Evolutionary conservation across 2,329 filamentous ascomycete genomes (phyloP), one percentile per base, ranked within the genome.

Genomic region (Aspergillus sp.): DNA sequence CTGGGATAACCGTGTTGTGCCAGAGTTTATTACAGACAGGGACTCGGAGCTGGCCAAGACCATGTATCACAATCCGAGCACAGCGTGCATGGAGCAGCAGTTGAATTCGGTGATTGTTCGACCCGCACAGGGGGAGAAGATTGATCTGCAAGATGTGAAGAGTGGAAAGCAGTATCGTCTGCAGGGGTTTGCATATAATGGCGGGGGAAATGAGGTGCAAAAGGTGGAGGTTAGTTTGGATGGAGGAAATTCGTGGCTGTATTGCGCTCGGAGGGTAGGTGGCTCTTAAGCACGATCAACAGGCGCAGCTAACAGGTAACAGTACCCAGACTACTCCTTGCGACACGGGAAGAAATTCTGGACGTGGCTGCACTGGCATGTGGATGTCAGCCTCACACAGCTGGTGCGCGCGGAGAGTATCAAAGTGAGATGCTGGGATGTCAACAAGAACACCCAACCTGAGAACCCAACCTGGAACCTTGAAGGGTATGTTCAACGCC

Each of bases 341-440:
- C 74, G 83, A 4, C 81, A 85, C 58, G 83, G 82, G 3, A 81
- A 78, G 45, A 85, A 83, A 65, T 85, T 83, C 66, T 85, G 82
- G 83, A 80, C 82, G 0, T 85, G 83, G 83, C 49, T 82, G 3
- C 79, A 82, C 63, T 85, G 83, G 83, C 74, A 84, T 59, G 72
- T 84, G 1, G 83, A 85, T 58, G 71, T 85, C 3, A 76, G 78
- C 13, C 68, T 82, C 1, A 69, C 74, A 1, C 76, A 83, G 61
- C 68, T 85, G 4, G 65, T 83, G 4, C 72, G 73, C 19, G 77
- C 81, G 0, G 71, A 76, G 38, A 77, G 74, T 53, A 80, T 85
- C 53, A 74, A 69, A 0, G 82, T 83, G 4, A 76, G 82, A 19
- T 81, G 79, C 61, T 82, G 80, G 68, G 80, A 84, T 58, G 81